A percentile compares a stretch with the other conserved stretches of the same genome.
These are phyloP conservation scores for Podospora comata DNA, from an alignment of 495 filamentous ascomycete species.

Conservation along the genomic window DNA sequence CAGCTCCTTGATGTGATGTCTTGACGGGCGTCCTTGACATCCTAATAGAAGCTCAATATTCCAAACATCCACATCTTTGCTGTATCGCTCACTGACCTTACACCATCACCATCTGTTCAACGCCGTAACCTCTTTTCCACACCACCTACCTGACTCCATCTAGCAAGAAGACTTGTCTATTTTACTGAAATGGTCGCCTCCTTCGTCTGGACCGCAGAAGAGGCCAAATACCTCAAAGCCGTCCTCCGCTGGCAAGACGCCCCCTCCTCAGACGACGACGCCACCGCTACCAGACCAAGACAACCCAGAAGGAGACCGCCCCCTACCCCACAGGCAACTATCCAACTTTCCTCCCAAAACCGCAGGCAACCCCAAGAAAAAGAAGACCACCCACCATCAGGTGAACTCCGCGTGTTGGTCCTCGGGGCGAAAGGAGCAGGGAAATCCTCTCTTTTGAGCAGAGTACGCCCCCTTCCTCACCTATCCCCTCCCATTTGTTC, in stretches of 20 bases:
- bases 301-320: conserved; percentile 7
- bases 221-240: conserved; percentile 42
- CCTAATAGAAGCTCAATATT: neutral
- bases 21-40: neutral
- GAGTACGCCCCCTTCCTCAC: conserved; percentile 26
- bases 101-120: too few relatives aligned
- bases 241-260: conserved; percentile 42
- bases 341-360: neutral
- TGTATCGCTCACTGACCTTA: neutral
- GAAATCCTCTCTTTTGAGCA: conserved; percentile 43
- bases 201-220: conserved; percentile 40
- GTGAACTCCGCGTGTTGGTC: conserved; percentile 42
- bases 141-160: too few relatives aligned
- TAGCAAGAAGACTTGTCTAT: neutral
- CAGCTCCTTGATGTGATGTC: neutral
- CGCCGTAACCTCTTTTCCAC: too few relatives aligned
- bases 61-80: neutral
- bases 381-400: conserved; percentile 25
- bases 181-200: conserved; percentile 28
- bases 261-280: conserved; percentile 12
- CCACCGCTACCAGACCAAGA: neutral
- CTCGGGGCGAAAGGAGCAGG: conserved; percentile 41
- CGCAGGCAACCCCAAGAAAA: conserved; percentile 8
- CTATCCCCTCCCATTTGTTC: neutral
- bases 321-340: neutral